Evolutionary conservation across 2,329 filamentous ascomycete genomes (phyloP), one percentile per base, ranked within the genome.

Genomic region (Bipolaris zeicola): DNA sequence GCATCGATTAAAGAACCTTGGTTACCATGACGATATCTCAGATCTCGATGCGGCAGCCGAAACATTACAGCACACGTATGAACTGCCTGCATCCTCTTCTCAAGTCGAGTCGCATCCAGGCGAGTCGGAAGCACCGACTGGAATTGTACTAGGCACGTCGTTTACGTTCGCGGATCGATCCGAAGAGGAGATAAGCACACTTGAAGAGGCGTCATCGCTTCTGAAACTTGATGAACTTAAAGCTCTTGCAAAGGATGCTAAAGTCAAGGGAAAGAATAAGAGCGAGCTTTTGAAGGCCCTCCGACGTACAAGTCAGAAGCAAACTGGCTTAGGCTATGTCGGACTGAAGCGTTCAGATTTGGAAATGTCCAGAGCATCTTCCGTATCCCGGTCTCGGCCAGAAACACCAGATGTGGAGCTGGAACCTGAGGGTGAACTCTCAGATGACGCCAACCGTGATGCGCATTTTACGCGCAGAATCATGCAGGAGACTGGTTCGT

Each of bases 171-270:
- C 91, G 2, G 92, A 97, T 75, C 80, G 83, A 8, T 95, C 90
- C 1, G 85, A 89, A 55, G 83, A 89, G 7, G 81, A 84, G 57
- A 92, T 98, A 58, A 87, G 82, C 5, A 89, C 87, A 0, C 77
- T 98, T 1, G 89, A 96, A 72, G 92, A 96, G 73, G 93, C 93
- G 2, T 90, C 91, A 0, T 86, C 89, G 0, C 79, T 98, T 0
- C 78, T 99, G 5, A 85, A 87, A n/a, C 80, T 98, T 0, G 92
- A 97, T 44, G 95, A 99, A 77, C 81, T 98, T 20, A 98, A 95
- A 71, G 72, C 76, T 0, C 77, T 99, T 10, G 91, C 92, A 1
- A 97, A 91, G 71, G 91, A 96, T 63, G 90, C 88, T 3, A 96
- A 92, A 66, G 84, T 96, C 0, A 87, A 90, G 66, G 94, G 94